phyloP scores from a whole-genome alignment of 2,329 filamentous ascomycete genomes.

The Scolecobasidium constrictum region DNA sequence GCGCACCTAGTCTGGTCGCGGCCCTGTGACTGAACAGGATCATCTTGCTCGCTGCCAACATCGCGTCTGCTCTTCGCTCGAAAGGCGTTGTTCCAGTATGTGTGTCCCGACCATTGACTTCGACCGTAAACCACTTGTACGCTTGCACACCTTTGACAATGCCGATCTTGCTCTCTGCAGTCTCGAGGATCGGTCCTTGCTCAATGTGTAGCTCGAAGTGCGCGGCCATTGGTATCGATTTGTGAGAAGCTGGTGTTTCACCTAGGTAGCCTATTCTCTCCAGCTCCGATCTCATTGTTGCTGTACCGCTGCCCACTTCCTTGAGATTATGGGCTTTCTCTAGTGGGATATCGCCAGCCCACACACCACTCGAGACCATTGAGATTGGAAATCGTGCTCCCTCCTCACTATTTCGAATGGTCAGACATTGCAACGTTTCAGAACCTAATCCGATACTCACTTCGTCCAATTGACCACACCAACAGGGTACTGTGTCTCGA shows the following conservation, averaged over 20 bases:
- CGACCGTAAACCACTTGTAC: slow-evolving; percentile 63
- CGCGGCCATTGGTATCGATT: slow-evolving; percentile 15
- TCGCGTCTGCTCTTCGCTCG: slow-evolving; percentile 52
- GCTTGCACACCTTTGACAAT: slow-evolving; percentile 64
- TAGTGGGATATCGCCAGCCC: slow-evolving; percentile 57
- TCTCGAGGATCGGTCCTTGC: slow-evolving; percentile 67
- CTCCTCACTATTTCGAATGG: slow-evolving; percentile 64
- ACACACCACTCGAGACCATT: slow-evolving; percentile 66
- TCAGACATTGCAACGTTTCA: too few species aligned
- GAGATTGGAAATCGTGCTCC: slow-evolving; percentile 68
- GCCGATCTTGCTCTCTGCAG: slow-evolving; percentile 51
- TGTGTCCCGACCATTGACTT: slow-evolving; percentile 54
- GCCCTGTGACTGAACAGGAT: slow-evolving; percentile 55
- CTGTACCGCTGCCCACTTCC: slow-evolving; percentile 49
- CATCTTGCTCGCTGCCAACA: slow-evolving; percentile 56
- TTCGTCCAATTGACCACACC: slow-evolving; percentile 75
- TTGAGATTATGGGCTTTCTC: slow-evolving; percentile 49
- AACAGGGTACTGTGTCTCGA: slow-evolving; percentile 60
- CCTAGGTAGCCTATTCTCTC: slow-evolving; percentile 64
- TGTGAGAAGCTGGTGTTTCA: slow-evolving; percentile 15
- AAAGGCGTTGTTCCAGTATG: slow-evolving; percentile 70
- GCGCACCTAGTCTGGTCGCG: slow-evolving; percentile 46
- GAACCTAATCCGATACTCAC: too few species aligned
- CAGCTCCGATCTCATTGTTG: slow-evolving; percentile 58
- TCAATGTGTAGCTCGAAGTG: slow-evolving; percentile 35